phyloP scores from a whole-genome alignment of 306 rosid genomes.

The Herpetospermum pedunculosum region DNA sequence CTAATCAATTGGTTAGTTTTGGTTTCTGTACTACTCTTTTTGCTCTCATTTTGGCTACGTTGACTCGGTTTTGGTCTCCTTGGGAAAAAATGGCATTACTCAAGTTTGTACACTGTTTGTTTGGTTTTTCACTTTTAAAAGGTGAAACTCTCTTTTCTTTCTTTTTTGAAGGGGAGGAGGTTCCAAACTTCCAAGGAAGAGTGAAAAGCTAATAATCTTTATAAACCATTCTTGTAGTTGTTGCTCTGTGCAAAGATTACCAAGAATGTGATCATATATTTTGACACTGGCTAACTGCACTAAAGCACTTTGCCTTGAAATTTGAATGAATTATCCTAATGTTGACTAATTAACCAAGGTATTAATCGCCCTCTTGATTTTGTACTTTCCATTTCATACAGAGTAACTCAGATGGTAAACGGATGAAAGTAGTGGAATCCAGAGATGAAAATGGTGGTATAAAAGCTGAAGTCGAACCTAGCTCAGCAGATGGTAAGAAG shows the following conservation, averaged over 20 bases:
- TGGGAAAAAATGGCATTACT: neutral
- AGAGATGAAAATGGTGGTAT: slow-evolving; percentile 20
- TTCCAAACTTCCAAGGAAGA: neutral
- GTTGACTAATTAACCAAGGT: neutral
- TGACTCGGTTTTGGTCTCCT: neutral
- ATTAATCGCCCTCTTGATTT: neutral
- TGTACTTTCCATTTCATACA: slow-evolving; percentile 17
- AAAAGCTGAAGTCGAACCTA: slow-evolving; percentile 34
- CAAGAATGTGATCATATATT: neutral
- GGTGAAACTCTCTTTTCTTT: neutral
- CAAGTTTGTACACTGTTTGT: neutral
- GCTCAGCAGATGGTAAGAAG: slow-evolving; percentile 37
- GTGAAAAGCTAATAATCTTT: neutral
- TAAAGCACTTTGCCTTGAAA: neutral
- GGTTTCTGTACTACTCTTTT: neutral
- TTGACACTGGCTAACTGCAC: neutral
- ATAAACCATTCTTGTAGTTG: neutral
- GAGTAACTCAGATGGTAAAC: slow-evolving; percentile 39
- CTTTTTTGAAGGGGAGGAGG: slow-evolving; percentile 3
- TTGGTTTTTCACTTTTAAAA: neutral
- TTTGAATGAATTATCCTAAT: neutral
- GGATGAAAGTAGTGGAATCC: slow-evolving; percentile 32
- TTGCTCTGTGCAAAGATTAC: neutral
- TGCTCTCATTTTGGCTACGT: slow-evolving; percentile 1
- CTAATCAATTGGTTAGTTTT: slow-evolving; percentile 43